Evolutionary conservation across 768 basidiomycete species (phyloP).

Genomic region (Gelatoporia subvermispora): DNA sequence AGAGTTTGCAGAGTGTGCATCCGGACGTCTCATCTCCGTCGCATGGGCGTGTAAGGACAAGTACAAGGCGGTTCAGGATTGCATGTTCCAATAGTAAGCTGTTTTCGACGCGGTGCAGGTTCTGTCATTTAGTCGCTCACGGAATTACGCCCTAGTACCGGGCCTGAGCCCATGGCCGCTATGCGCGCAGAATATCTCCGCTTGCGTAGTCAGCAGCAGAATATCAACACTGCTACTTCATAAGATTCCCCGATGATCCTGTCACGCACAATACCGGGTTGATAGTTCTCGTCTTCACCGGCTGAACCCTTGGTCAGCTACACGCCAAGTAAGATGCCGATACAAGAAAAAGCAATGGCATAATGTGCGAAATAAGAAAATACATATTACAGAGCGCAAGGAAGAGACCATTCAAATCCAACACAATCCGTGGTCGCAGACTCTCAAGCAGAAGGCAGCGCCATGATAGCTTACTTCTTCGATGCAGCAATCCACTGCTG

Average conservation of each 20-base stretch:
- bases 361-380: too few species aligned
- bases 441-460: slow-evolving; percentile 3
- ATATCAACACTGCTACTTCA: slow-evolving; percentile 3
- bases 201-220: slow-evolving; percentile 42
- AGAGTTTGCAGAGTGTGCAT: slow-evolving; percentile 86
- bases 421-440: neutral
- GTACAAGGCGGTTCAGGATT: slow-evolving; percentile 66
- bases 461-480: slow-evolving; percentile 13
- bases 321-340: too few species aligned
- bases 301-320: too few species aligned
- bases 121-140: neutral
- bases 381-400: neutral
- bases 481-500: slow-evolving; percentile 59
- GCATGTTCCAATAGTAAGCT: slow-evolving; percentile 79
- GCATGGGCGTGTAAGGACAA: slow-evolving; percentile 78
- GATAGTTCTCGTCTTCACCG: too few species aligned
- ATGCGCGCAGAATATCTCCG: slow-evolving; percentile 72
- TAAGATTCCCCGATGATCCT: neutral
- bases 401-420: neutral
- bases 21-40: slow-evolving; percentile 76
- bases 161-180: slow-evolving; percentile 66
- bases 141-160: slow-evolving; percentile 44
- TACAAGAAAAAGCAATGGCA: too few species aligned
- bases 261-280: too few species aligned
- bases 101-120: neutral